Evolutionary conservation across 345 rosid species (phyloP), one percentile per base, ranked within the genome.

Genomic region (Populus euphratica): DNA sequence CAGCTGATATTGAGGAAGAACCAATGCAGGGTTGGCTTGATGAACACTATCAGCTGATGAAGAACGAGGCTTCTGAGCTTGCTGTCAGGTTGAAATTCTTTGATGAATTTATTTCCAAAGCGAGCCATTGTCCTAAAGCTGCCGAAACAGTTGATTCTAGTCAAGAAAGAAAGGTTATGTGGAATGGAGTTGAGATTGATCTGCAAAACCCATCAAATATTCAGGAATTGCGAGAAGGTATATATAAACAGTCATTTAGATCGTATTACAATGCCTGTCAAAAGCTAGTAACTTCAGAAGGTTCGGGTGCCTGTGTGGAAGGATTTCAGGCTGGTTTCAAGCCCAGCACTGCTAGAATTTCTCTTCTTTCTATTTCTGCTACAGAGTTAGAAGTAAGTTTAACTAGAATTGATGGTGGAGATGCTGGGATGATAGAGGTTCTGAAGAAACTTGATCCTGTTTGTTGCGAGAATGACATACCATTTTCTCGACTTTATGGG

Each of bases 1-100:
- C 88, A 35, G 91, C 89, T 82, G 96, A 96, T 84, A 96, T 96
- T 49, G 98, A 96, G 87, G 99, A 96, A 84, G 99, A 96, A 82
- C 98, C 99, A 23, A 73, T 92, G 56, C 97, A 93, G 81, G 99
- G 99, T 43, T 96, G 99, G 99, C 98, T 93, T 87, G 99, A 93
- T 85, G 97, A 96, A 80, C 98, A 90, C 79, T 93, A 88, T 83
- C 89, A 83, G 44, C 86, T 96, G 84, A 81, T 90, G 90, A 96
- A 90, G 82, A 90, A 86, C 63, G 95, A 91, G 88, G 97, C 97
- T 47, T 79, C 85, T 80, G 99, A 96, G 84, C 84, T 90, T 83
- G 97, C 97, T 85, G 94, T 96, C 76, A 88, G 97, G 89, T 81
- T 91, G 88, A 90, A 91, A 78, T 88, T 91, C 86, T 88, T 93